Evolutionary conservation across 1,284 basidiomycete species (phyloP).

Genomic region (Sanghuangporus weigelae): DNA sequence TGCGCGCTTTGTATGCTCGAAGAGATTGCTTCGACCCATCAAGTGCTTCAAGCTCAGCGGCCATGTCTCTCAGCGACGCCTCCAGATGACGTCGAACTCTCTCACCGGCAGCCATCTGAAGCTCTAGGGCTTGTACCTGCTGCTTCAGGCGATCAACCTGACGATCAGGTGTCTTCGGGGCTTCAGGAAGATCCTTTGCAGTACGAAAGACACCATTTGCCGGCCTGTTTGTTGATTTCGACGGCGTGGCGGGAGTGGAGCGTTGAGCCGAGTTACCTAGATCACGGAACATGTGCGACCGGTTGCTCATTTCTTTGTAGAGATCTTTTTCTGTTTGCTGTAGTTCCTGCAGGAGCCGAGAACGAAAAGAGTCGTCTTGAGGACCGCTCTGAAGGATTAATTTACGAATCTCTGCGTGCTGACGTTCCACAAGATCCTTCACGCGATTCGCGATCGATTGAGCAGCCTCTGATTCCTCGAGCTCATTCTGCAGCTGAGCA

Average conservation of each 20-base stretch:
- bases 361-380: slow-evolving; percentile 58
- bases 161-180: slow-evolving; percentile 40
- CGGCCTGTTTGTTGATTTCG: slow-evolving; percentile 33
- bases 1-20: slow-evolving; percentile 49
- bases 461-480: slow-evolving; percentile 51
- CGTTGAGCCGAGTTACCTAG: slow-evolving; percentile 29
- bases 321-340: slow-evolving; percentile 60
- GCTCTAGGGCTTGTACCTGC: slow-evolving; percentile 62
- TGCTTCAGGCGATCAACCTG: slow-evolving; percentile 54
- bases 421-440: slow-evolving; percentile 58
- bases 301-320: slow-evolving; percentile 47
- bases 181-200: slow-evolving; percentile 32
- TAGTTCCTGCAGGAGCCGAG: slow-evolving; percentile 64
- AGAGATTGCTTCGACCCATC: slow-evolving; percentile 64
- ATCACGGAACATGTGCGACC: slow-evolving; percentile 22
- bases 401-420: slow-evolving; percentile 65
- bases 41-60: slow-evolving; percentile 56
- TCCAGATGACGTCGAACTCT: slow-evolving; percentile 66
- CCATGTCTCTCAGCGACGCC: slow-evolving; percentile 54
- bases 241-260: slow-evolving; percentile 34
- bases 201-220: slow-evolving; percentile 33
- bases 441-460: slow-evolving; percentile 49
- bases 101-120: slow-evolving; percentile 64
- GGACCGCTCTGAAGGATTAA: slow-evolving; percentile 55
- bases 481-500: slow-evolving; percentile 56